Base-by-base conservation (phyloP, 1,284 basidiomycete species). In the Trichosporon sp. region DNA sequence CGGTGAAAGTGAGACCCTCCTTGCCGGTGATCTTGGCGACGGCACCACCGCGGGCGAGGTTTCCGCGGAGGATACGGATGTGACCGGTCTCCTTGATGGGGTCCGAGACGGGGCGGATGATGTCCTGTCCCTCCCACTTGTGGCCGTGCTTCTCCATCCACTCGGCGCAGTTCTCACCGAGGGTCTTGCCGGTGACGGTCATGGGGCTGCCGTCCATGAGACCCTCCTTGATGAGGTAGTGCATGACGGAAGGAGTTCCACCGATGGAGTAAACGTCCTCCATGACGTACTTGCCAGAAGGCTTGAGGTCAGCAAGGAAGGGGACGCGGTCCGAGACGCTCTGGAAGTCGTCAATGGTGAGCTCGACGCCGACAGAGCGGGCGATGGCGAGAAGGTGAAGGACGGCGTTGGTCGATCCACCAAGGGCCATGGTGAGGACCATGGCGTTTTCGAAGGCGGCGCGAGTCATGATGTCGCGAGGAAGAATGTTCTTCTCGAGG, bases 11-110 rank as follows among this genome's bases (percentile, higher is more conserved):
- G 63, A 90, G 82, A 3, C 96, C 96, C 84, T 99, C 96, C 83
- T 98, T 97, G 25, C 96, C 95, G 11, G 96, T 98, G 73, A 98
- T 86, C 84, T 99, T 99, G 65, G 94, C 92, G 12, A 99, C 95
- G 42, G 95, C 92, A 6, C 92, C 91, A 53, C 89, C 93, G 3
- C 95, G 95, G 1, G 92, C 91, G 62, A 99, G 86, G 82, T 92
- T 95, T 27, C 95, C 95, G 67, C 90, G 88, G 76, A 98, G 85
- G 79, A 98, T 97, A 29, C 91, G 81, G 68, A 99, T 84, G 83
- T 98, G 96, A 1, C 96, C 96, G 2, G 91, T 95, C 56, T 86
- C 80, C 83, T 99, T 98, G 85, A 98, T 93, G 5, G 96, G 95
- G 77, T 93, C 88, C 68, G 87, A 87, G 63, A 97, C 83, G 62